A percentile compares a stretch with the other conserved stretches of the same genome.
phyloP scores from a whole-genome alignment of 1,284 basidiomycete genomes.

The Rhodotorula sp. region DNA sequence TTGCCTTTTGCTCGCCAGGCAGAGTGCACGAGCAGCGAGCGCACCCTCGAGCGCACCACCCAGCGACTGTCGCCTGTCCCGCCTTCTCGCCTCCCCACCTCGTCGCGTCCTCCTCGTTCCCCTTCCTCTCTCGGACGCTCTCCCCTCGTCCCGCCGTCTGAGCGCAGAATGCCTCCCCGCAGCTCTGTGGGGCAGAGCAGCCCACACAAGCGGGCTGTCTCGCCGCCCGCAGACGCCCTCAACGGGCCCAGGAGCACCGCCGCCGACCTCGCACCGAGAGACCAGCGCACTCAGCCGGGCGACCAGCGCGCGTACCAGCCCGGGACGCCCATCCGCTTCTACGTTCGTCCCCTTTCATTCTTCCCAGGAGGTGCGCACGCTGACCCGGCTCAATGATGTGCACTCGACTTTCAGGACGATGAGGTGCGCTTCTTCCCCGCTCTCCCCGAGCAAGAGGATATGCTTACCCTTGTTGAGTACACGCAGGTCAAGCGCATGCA shows the following conservation, averaged over 20 bases:
- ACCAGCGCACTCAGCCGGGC: not conserved
- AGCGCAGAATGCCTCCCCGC: not conserved
- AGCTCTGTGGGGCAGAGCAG: not conserved
- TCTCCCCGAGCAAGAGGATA: not conserved
- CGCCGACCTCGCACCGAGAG: not conserved
- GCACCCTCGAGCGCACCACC: too few species aligned
- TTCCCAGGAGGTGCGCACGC: too few species aligned
- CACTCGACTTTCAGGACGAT: constrained; percentile 15
- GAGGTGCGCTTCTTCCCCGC: constrained; percentile 12
- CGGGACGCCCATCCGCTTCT: constrained; percentile 29
- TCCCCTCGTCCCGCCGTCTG: not conserved
- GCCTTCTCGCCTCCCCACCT: not conserved
- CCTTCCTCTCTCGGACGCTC: not conserved
- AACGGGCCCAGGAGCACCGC: not conserved
- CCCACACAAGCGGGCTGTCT: not conserved
- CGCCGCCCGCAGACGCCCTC: not conserved
- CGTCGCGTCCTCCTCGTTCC: not conserved
- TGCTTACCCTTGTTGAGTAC: too few species aligned
- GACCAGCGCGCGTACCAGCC: constrained; percentile 13
- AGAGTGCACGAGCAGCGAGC: too few species aligned
- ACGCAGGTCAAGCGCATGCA: constrained; percentile 39
- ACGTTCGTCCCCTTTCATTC: constrained; percentile 8
- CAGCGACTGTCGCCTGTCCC: too few species aligned
- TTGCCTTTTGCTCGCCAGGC: too few species aligned
- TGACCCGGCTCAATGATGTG: not conserved